Evolutionary conservation across 495 filamentous ascomycete genomes (phyloP).

Genomic region (Aspergillus biplanus): DNA sequence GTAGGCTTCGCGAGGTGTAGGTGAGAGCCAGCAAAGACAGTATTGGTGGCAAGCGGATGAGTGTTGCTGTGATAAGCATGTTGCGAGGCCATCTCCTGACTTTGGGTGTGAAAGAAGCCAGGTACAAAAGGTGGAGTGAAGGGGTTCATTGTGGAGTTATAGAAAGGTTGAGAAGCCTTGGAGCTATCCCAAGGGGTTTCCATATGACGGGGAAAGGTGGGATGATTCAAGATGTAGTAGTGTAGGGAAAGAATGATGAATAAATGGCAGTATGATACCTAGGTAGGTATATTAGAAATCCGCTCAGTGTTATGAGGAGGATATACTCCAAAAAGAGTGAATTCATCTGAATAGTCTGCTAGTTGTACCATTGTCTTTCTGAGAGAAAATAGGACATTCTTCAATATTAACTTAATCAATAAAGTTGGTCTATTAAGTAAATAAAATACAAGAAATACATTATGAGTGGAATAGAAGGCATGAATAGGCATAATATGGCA

Average conservation of each 20-base stretch:
- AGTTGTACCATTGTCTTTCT: background rate
- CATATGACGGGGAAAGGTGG: background rate
- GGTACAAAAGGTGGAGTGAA: conserved; percentile 14
- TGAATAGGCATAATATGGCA: background rate
- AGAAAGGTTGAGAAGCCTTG: background rate
- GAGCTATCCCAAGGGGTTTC: background rate
- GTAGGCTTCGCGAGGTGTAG: background rate
- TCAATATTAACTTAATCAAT: background rate
- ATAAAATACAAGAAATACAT: background rate
- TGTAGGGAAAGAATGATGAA: background rate
- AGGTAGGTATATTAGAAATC: background rate
- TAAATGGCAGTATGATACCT: background rate
- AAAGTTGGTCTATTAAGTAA: background rate
- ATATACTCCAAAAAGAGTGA: background rate
- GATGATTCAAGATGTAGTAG: background rate
- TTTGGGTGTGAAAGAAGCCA: conserved; percentile 4
- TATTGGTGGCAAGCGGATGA: background rate
- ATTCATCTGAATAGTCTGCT: background rate
- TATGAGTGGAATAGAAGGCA: background rate
- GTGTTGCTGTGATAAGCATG: background rate
- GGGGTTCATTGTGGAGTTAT: conserved; percentile 11
- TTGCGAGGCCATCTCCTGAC: conserved; percentile 7
- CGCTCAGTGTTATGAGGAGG: background rate
- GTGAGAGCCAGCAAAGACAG: background rate
- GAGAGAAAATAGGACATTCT: background rate